phyloP scores from a whole-genome alignment of 768 basidiomycete species.

The Podaxis sp. region DNA sequence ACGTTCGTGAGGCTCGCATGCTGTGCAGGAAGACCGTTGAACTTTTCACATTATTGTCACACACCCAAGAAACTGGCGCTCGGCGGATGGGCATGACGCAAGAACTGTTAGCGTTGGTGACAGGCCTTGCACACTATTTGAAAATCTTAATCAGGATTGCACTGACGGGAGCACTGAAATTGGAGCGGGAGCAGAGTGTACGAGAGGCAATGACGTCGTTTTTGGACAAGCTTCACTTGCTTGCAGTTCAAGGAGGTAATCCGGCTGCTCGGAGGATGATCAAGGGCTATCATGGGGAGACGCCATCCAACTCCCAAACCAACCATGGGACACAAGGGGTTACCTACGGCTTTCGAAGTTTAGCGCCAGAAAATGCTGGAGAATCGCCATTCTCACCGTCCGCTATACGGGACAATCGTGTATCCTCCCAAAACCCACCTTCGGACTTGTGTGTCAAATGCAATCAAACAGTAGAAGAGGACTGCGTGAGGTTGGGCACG shows the following conservation, averaged over 20 bases:
- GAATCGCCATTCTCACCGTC: constrained; percentile 69
- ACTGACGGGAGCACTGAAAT: constrained; percentile 90
- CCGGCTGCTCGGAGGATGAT: constrained; percentile 75
- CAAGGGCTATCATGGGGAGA: constrained; percentile 72
- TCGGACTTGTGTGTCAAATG: constrained; percentile 93
- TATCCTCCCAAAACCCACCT: constrained; percentile 62
- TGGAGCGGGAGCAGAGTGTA: constrained; percentile 87
- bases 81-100: constrained; percentile 96
- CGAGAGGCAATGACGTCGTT: constrained; percentile 85
- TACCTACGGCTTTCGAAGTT: constrained; percentile 89
- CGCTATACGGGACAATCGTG: constrained; percentile 36
- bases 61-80: constrained; percentile 90
- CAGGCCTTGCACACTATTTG: constrained; percentile 98
- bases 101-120: constrained; percentile 94
- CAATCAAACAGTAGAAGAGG: constrained; percentile 91
- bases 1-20: constrained; percentile 97
- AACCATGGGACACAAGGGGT: constrained; percentile 84
- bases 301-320: constrained; percentile 37
- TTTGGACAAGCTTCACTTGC: constrained; percentile 88
- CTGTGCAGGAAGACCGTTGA: constrained; percentile 99
- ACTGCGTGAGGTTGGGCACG: constrained; percentile 93
- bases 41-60: constrained; percentile 93
- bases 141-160: constrained; percentile 99
- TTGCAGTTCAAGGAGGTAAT: constrained; percentile 84
- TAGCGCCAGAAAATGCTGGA: constrained; percentile 89